Evolutionary conservation across 176 grass and related monocot genomes (phyloP).

Genomic region (Luzula sylvatica): DNA sequence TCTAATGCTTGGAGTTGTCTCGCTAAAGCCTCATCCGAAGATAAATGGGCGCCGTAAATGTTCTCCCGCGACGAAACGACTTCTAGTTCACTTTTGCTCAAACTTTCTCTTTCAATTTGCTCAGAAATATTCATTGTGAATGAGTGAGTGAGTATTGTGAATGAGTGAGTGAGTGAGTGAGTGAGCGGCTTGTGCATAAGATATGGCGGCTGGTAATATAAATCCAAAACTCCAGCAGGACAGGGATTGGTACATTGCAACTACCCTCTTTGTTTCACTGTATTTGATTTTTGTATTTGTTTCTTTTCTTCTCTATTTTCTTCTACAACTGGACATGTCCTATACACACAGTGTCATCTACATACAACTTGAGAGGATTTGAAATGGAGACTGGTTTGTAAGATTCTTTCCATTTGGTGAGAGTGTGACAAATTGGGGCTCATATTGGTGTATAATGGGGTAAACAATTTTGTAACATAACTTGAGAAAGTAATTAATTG

Average conservation of each 20-base stretch:
- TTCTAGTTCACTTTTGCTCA: background rate
- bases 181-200: background rate
- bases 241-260: conserved; percentile 15
- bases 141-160: background rate
- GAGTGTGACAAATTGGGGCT: background rate
- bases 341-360: background rate
- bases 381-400: background rate
- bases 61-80: background rate
- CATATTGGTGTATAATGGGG: background rate
- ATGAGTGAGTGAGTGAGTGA: background rate
- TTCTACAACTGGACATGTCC: background rate
- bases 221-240: conserved; percentile 18
- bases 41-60: conserved; percentile 25
- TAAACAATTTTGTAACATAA: conserved; percentile 3
- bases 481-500: background rate
- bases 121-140: conserved; percentile 3
- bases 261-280: background rate
- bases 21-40: conserved; percentile 61
- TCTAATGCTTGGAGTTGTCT: conserved; percentile 61
- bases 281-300: background rate
- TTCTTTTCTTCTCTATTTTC: conserved; percentile 6
- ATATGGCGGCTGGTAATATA: conserved; percentile 1
- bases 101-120: background rate
- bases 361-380: background rate
- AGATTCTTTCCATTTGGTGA: background rate